A percentile compares a stretch with the other conserved stretches of the same genome.
Evolutionary conservation across 2,329 filamentous ascomycete genomes (phyloP).

Genomic region (Colletotrichum salicis): DNA sequence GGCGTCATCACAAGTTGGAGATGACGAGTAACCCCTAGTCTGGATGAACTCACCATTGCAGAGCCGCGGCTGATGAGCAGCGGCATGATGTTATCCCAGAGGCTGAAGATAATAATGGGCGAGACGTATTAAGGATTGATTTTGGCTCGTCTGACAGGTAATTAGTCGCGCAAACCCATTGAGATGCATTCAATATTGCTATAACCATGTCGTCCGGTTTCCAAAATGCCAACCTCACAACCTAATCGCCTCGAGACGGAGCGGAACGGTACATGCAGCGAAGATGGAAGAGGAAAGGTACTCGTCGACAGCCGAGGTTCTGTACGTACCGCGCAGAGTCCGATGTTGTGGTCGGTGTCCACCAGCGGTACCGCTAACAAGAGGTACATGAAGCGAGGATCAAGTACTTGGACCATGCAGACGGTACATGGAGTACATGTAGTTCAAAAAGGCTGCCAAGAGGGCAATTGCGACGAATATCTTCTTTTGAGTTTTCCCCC

Average conservation of each 20-base stretch:
- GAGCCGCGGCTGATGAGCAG: background rate
- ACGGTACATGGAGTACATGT: constrained; percentile 24
- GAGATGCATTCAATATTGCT: background rate
- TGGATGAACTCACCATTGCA: background rate
- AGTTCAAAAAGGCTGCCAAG: background rate
- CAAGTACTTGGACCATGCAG: constrained; percentile 24
- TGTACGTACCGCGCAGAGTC: constrained; percentile 32
- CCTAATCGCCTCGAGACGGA: background rate
- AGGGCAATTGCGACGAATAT: background rate
- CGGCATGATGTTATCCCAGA: background rate
- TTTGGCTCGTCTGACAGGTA: background rate
- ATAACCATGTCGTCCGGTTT: background rate
- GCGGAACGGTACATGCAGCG: background rate
- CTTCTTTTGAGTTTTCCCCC: background rate
- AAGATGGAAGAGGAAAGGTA: constrained; percentile 2
- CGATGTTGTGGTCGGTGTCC: constrained; percentile 29
- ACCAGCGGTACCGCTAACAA: constrained; percentile 30
- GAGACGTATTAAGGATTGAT: background rate
- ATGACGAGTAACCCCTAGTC: background rate
- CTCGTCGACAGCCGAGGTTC: constrained; percentile 8
- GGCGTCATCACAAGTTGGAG: background rate
- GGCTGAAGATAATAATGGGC: background rate
- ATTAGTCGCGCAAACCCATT: background rate
- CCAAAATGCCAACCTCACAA: background rate
- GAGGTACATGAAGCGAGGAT: constrained; percentile 28